Base-by-base conservation (phyloP, 176 grass and related monocot species). In the Ensete ventricosum region DNA sequence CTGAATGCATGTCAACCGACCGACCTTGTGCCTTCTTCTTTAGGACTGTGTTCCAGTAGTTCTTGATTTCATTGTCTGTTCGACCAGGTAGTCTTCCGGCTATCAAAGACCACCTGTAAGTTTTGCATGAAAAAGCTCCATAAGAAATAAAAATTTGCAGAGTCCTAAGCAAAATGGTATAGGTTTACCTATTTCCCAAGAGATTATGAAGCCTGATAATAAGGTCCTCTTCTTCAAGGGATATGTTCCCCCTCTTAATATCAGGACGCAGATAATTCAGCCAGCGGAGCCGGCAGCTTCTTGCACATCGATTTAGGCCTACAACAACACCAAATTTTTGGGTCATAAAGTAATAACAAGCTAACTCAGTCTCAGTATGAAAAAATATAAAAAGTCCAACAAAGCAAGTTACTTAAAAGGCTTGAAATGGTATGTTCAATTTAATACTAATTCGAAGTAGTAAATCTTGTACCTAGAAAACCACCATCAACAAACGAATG, bases 221-320 rank as follows among this genome's bases (percentile, higher is more conserved):
- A 10, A 75, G 73, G 34, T 75, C 53, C 73, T 75, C 73, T 19
- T 75, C 73, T 17, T 75, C 73, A 13, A 22, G 14, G 25, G 73
- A 62, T 60, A 75, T 76, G 27, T 76, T 76, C 26, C 54, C 73
- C 9, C 73, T 76, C 73, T 76, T 76, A 48, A 76, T 76, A 50
- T 76, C 73, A 1, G 27, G 73, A 25, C 55, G 25, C 14, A 76
- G 73, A 29, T 76, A 76, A 48, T 76, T 76, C 73, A 76, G 10
- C 73, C 55, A 76, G 54, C 54, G 73, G 13, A 55, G 54, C 11
- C 54, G 54, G 54, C 54, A 55, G 54, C 54, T 55, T 55, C 54
- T 55, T 3, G 54, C 1, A 55, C 54, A 55, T 14, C 54, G 54
- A 55, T 14, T 55, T 14, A 55, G 54, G 54, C 54, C 54, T 55